Base-by-base conservation (phyloP, 306 rosid species). In the Lotus japonicus region DNA sequence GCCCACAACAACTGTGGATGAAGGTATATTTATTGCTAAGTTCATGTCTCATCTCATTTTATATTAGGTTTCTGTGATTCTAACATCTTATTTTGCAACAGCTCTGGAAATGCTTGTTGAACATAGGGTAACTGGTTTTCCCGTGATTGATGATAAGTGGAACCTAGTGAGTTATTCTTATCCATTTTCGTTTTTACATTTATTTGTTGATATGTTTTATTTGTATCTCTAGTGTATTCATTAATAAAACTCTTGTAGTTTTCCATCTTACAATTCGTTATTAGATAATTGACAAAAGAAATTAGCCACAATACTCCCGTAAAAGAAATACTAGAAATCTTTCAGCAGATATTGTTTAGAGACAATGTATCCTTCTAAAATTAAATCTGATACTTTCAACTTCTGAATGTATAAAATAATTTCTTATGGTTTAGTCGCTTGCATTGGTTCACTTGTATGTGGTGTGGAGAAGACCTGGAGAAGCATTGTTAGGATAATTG, bases 71-170 rank as follows among this genome's bases (percentile, higher is more conserved):
- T 31, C 36, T 31, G 6, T 31, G 7, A 31, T 82, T 39, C 68
- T 83, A 56, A 75, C 57, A 46, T 66, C 70, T 76, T 64, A 19
- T 57, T 80, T 51, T 86, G 74, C 56, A 66, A 68, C 96, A 94
- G 99, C 99, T 58, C 80, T 90, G 70, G 99, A 94, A 64, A 46
- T 49, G 56, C 97, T 90, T 66, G 99, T 94, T 65, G 96, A 88
- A 53, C 82, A 87, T 74, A 90, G 99, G 79, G 87, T 94, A 81
- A 90, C 97, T 51, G 99, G 99, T 45, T 94, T 94, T 82, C 99
- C 99, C 9, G 99, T 94, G 73, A 82, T 90, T 38, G 92, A 88
- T 73, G 90, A 85, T 54, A 79, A 90, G 73, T 94, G 99, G 99
- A 88, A 78, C 64, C 82, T 94, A 83, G 99, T 94, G 80, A 79